phyloP scores from a whole-genome alignment of 2,329 filamentous ascomycete genomes.

The Colletotrichum simmondsii region DNA sequence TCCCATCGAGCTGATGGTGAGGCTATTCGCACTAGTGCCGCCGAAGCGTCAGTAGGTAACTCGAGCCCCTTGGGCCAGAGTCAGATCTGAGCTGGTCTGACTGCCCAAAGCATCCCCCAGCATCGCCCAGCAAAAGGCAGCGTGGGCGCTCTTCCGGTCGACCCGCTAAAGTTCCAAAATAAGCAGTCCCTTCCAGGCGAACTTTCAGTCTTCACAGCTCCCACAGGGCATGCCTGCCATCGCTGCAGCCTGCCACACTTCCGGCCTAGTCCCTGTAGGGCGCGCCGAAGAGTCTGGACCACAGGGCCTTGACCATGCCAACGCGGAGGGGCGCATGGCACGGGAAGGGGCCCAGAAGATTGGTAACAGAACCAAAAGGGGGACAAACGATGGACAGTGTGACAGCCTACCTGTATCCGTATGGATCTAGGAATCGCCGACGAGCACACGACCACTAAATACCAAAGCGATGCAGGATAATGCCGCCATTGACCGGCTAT shows the following conservation, averaged over 20 bases:
- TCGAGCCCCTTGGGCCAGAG: background rate
- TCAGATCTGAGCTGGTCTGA: background rate
- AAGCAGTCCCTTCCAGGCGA: slow-evolving; percentile 5
- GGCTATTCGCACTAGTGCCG: slow-evolving; percentile 20
- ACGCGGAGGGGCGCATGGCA: background rate
- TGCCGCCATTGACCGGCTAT: background rate
- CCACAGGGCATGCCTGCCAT: background rate
- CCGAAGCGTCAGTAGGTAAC: slow-evolving; percentile 9
- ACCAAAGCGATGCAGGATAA: background rate
- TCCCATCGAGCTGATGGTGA: slow-evolving; percentile 14
- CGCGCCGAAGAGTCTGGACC: slow-evolving; percentile 9
- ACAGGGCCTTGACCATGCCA: background rate
- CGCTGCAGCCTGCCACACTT: slow-evolving; percentile 11
- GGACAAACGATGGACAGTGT: background rate
- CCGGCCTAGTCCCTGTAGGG: slow-evolving; percentile 18
- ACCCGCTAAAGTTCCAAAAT: slow-evolving; percentile 3
- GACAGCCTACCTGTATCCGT: no score
- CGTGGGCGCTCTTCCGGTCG: background rate
- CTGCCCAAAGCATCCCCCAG: background rate
- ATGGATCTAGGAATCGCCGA: background rate
- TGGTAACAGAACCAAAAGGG: background rate
- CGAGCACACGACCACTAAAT: slow-evolving; percentile 9
- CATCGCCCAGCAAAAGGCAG: background rate
- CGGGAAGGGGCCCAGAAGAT: background rate
- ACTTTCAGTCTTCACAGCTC: background rate